These are phyloP conservation scores for Neoboletus magnificus DNA, from an alignment of 768 basidiomycete genomes.

Conservation along the genomic window DNA sequence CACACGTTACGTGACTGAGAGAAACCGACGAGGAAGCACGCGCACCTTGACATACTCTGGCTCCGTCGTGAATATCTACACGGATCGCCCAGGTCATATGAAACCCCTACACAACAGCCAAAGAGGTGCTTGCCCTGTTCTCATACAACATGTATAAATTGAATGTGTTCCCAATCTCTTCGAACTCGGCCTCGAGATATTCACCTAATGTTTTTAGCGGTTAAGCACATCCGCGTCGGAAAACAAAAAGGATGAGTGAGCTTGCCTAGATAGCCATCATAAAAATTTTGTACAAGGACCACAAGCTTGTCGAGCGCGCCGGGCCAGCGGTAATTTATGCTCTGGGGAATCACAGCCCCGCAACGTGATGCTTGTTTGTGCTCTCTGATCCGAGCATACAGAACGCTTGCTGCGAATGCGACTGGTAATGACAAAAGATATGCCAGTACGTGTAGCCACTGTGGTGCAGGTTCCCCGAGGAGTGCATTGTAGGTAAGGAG, in stretches of 20 bases:
- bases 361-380: slow-evolving; percentile 39
- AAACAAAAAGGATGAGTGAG: background rate
- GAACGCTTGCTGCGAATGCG: slow-evolving; percentile 14
- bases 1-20: background rate
- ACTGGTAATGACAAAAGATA: slow-evolving; percentile 27
- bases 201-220: slow-evolving; percentile 7
- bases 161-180: slow-evolving; percentile 23
- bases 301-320: slow-evolving; percentile 48
- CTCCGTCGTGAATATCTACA: slow-evolving; percentile 37
- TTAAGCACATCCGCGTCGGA: background rate
- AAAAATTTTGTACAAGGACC: slow-evolving; percentile 37
- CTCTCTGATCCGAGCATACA: slow-evolving; percentile 47
- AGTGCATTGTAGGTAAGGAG: slow-evolving; percentile 11
- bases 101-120: background rate
- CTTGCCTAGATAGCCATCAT: slow-evolving; percentile 49
- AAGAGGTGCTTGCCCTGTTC: slow-evolving; percentile 17
- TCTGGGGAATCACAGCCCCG: slow-evolving; percentile 47
- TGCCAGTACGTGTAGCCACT: slow-evolving; percentile 11
- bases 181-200: slow-evolving; percentile 2
- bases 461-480: background rate
- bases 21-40: background rate
- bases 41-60: slow-evolving; percentile 41
- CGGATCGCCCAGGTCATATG: background rate
- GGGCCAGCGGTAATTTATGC: slow-evolving; percentile 34
- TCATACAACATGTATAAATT: slow-evolving; percentile 26